phyloP scores from a whole-genome alignment of 345 rosid genomes.

The Euphorbia lathyris region DNA sequence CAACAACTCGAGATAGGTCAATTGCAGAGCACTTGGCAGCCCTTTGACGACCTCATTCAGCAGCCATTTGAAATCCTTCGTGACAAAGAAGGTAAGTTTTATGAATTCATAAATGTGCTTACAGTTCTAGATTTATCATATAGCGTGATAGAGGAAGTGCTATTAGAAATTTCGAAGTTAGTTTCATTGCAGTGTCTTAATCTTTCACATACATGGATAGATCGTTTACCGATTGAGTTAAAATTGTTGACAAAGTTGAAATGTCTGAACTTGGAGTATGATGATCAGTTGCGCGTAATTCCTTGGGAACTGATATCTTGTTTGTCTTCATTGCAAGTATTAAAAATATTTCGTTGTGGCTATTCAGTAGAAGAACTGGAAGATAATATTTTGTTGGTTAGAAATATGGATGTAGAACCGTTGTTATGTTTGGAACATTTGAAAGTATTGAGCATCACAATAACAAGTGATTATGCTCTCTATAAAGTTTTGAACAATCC shows the following conservation, averaged over 20 bases:
- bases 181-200: background rate
- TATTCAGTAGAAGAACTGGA: background rate
- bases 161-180: background rate
- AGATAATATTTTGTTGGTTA: background rate
- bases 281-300: background rate
- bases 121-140: background rate
- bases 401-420: background rate
- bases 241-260: background rate
- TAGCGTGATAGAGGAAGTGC: background rate
- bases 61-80: no score
- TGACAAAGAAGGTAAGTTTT: no score
- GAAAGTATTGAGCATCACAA: background rate
- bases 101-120: background rate
- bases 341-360: background rate
- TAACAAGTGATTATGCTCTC: background rate
- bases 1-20: no score
- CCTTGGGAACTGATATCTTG: background rate
- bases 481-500: no score
- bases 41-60: background rate
- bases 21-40: no score
- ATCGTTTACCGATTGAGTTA: background rate
- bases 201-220: background rate
- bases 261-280: background rate
- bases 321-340: background rate
- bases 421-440: background rate